Evolutionary conservation across 2,329 filamentous ascomycete species (phyloP).

Genomic region (Paraconiothyrium brasiliense): DNA sequence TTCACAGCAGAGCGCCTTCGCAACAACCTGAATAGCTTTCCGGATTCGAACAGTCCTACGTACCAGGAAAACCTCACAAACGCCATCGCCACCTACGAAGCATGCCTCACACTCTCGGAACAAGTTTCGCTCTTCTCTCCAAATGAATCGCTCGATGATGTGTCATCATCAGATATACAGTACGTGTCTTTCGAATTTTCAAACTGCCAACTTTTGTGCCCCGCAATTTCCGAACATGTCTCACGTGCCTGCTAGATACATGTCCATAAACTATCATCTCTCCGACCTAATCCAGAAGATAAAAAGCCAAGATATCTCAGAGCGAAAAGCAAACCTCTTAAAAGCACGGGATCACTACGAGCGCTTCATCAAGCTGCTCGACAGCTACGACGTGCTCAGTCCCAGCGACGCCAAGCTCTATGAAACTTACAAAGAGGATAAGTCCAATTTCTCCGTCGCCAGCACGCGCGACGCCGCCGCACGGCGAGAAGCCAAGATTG

Average conservation of each 20-base stretch:
- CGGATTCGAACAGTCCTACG: constrained; percentile 69
- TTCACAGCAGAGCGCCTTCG: constrained; percentile 64
- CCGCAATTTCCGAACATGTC: constrained; percentile 19
- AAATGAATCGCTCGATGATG: constrained; percentile 89
- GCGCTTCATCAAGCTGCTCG: constrained; percentile 77
- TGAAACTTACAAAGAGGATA: constrained; percentile 76
- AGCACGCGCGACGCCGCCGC: constrained; percentile 72
- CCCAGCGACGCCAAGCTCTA: constrained; percentile 73
- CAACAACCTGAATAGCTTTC: constrained; percentile 67
- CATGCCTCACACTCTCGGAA: constrained; percentile 74
- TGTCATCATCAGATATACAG: constrained; percentile 84
- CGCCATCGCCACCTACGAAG: constrained; percentile 75
- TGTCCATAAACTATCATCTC: constrained; percentile 79
- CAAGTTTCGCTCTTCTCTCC: constrained; percentile 84
- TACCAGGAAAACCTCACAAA: constrained; percentile 74
- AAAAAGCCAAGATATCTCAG: constrained; percentile 63
- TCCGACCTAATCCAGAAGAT: constrained; percentile 81
- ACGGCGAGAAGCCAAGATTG: constrained; percentile 84
- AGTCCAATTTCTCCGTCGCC: constrained; percentile 76
- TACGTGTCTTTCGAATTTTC: constrained; percentile 51
- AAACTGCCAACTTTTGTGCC: constrained; percentile 9
- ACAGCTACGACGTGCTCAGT: constrained; percentile 79
- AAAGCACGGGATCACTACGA: constrained; percentile 77
- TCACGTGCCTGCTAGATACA: constrained; percentile 62
- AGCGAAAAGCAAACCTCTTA: constrained; percentile 67